phyloP scores from a whole-genome alignment of 2,329 filamentous ascomycete species.

The Ceratocystis harringtonii region DNA sequence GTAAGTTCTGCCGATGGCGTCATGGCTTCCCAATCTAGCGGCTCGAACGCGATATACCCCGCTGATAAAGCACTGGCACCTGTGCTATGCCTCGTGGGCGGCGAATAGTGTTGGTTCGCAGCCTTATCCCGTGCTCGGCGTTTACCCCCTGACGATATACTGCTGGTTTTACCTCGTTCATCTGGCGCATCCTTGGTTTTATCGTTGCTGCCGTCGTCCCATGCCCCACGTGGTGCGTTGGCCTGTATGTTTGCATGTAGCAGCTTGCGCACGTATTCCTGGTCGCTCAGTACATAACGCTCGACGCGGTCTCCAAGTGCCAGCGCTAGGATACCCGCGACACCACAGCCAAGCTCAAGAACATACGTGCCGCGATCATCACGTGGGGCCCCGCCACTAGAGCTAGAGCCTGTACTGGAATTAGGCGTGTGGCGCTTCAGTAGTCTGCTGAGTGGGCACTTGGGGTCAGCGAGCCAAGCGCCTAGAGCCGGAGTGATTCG shows the following conservation, averaged over 20 bases:
- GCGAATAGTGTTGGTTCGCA: background rate
- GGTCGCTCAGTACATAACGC: constrained; percentile 71
- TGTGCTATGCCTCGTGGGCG: too few species aligned
- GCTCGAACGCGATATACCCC: constrained; percentile 36
- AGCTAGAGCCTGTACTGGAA: background rate
- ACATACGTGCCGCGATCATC: constrained; percentile 35
- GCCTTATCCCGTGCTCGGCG: background rate
- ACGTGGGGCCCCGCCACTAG: background rate
- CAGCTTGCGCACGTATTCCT: constrained; percentile 65
- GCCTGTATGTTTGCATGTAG: constrained; percentile 61
- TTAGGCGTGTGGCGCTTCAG: background rate
- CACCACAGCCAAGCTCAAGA: constrained; percentile 78
- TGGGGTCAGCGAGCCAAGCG: constrained; percentile 53
- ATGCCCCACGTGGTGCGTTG: constrained; percentile 30
- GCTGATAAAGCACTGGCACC: background rate
- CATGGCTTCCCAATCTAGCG: constrained; percentile 73
- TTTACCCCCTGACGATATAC: background rate
- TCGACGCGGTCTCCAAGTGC: constrained; percentile 42
- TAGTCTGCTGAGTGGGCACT: constrained; percentile 44
- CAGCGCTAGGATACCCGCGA: constrained; percentile 65
- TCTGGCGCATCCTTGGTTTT: background rate
- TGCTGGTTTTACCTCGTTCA: background rate
- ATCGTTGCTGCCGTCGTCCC: constrained; percentile 6
- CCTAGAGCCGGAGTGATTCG: constrained; percentile 75
- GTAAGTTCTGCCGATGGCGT: constrained; percentile 32